phyloP scores from a whole-genome alignment of 2,329 filamentous ascomycete genomes.

The Aciculosporium take region DNA sequence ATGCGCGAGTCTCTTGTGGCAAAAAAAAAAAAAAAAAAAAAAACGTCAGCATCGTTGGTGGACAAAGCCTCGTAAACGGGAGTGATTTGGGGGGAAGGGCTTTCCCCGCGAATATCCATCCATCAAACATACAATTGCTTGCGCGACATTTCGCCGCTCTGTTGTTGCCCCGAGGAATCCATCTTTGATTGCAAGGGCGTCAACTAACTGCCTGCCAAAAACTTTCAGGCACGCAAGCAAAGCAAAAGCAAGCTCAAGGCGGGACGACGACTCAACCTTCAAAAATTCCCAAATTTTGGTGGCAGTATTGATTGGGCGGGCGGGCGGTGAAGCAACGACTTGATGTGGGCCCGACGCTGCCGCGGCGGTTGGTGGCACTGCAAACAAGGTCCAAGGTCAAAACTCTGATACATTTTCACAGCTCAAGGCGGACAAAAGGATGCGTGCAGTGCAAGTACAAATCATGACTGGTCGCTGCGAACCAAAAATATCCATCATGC shows the following conservation, averaged over 20 bases:
- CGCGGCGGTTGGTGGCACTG: no score
- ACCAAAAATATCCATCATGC: no score
- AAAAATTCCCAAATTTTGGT: constrained; percentile 27
- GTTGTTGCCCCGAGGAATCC: constrained; percentile 3
- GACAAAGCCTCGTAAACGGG: no score
- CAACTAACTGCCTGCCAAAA: constrained; percentile 2
- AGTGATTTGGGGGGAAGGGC: no score
- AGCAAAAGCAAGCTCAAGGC: background rate
- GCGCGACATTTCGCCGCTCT: constrained; percentile 38
- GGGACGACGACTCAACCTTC: constrained; percentile 1
- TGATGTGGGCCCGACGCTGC: no score
- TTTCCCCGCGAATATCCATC: no score
- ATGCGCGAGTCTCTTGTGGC: constrained; percentile 90
- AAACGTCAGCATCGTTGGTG: background rate
- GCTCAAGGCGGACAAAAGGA: no score
- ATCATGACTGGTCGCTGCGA: no score
- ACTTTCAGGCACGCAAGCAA: background rate
- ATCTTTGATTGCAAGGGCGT: constrained; percentile 9
- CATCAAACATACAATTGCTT: constrained; percentile 36
- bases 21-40: background rate
- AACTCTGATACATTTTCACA: no score
- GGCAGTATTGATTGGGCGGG: constrained; percentile 20
- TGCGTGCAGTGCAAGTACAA: no score
- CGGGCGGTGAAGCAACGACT: constrained; percentile 19
- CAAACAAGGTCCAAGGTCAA: no score